Base-by-base conservation (phyloP, 1,284 basidiomycete species). In the Trichosporon coremiiforme region DNA sequence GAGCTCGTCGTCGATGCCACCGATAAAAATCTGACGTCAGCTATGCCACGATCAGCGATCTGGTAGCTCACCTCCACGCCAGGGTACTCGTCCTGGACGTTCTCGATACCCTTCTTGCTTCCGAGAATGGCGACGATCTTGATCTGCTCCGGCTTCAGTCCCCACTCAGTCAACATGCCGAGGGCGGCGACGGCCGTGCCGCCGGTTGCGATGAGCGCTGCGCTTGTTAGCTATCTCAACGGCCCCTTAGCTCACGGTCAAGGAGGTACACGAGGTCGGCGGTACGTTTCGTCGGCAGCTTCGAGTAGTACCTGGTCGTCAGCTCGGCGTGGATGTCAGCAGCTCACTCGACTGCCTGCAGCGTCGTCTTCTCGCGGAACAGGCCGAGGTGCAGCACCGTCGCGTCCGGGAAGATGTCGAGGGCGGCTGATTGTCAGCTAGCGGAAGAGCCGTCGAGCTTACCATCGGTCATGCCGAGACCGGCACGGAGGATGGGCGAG, bases 381-480 rank as follows among this genome's bases (percentile, higher is more conserved):
- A 97, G 84, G 50, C 95, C 95, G 62, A 97, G 88, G 79, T 97
- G 94, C 74, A 95, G 93, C 1, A 96, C 93, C 1, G 90, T 89
- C 1, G 95, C 94, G 66, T 86, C 91, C 83, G 93, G 94, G 80
- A 94, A 93, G 55, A 94, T 85, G 67, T 88, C 87, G 72, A 95
- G 85, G 79, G 95, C 81, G n/a, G 85, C 84, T 84, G 73, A 1
- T 3, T 7, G 15, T 65, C 15, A 62, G 57, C 57, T 33, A 4
- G 29, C 4, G 0, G 12, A 15, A 6, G 31, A 5, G n/a, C 7
- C 29, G 1, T 4, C 0, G 3, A 4, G 75, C 82, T 57, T 80
- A 72, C 92, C 89, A 75, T 97, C 94, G 0, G 91, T 89, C 92
- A 98, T 95, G n/a, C 94, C 94, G 69, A 95, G 85, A 22, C 95